Evolutionary conservation across 1,284 basidiomycete species (phyloP).

Genomic region (Schizophyllum commune): DNA sequence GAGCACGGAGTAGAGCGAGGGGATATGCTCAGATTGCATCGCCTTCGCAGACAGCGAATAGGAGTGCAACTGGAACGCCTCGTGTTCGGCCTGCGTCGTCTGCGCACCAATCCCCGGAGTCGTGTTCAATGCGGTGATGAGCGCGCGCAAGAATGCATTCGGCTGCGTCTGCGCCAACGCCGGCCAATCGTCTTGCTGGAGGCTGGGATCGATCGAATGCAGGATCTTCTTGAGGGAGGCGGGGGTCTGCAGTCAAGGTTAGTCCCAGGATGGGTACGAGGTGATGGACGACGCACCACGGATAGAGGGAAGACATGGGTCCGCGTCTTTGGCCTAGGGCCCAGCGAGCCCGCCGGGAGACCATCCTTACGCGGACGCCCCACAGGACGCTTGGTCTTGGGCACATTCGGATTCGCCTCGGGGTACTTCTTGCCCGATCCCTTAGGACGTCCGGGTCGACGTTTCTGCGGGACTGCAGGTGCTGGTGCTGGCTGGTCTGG

Average conservation of each 20-base stretch:
- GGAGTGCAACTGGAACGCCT: conserved; percentile 62
- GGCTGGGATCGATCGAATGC: conserved; percentile 26
- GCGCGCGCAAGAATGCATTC: conserved; percentile 43
- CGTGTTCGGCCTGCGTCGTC: conserved; percentile 52
- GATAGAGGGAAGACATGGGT: neutral
- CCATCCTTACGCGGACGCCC: conserved; percentile 52
- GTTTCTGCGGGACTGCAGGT: conserved; percentile 14
- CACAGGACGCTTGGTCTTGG: conserved; percentile 45
- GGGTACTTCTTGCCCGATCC: conserved; percentile 46
- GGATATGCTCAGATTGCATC: conserved; percentile 44
- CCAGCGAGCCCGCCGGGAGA: conserved; percentile 44
- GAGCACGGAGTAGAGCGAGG: conserved; percentile 60
- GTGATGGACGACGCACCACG: neutral
- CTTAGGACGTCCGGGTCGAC: conserved; percentile 35
- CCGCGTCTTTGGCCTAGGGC: neutral
- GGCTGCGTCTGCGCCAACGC: conserved; percentile 45
- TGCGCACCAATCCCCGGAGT: conserved; percentile 34
- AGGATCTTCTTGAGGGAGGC: conserved; percentile 23
- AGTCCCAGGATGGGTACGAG: neutral
- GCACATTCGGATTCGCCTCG: conserved; percentile 21
- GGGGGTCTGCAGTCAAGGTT: conserved; percentile 12
- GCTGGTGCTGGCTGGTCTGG: neutral
- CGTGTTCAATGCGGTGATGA: conserved; percentile 50
- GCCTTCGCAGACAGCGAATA: conserved; percentile 34
- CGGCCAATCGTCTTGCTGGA: conserved; percentile 51